Conservation (phyloP, 108 stramenopile genomes). For the Fragilariopsis cylindrus region DNA sequence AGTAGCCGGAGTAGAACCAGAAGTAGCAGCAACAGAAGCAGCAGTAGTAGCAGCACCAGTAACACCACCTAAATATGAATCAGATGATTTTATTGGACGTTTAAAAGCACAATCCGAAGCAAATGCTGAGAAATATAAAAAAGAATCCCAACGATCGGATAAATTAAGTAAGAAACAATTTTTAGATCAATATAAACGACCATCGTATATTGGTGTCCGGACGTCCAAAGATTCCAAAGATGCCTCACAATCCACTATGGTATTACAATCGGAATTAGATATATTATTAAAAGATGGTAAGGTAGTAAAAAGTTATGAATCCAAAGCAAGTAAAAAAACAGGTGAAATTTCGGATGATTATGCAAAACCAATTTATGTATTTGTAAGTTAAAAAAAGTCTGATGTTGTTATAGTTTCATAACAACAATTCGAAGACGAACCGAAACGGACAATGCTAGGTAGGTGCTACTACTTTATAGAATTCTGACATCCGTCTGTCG, state of each 20-base stretch:
- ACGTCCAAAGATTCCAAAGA: background rate
- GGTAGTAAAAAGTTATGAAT: slow-evolving; percentile 3
- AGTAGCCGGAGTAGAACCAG: background rate
- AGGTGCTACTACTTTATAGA: no score
- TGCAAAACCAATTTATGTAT: slow-evolving; percentile 2
- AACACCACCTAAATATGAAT: slow-evolving; percentile 7
- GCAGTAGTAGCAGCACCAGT: background rate
- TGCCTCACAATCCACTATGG: background rate
- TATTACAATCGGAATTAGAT: background rate
- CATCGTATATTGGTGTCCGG: slow-evolving; percentile 14
- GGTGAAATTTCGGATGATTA: slow-evolving; percentile 13
- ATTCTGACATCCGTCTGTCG: no score
- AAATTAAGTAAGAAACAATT: slow-evolving; percentile 15
- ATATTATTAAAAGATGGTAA: background rate
- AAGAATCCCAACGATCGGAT: background rate
- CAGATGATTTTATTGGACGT: background rate
- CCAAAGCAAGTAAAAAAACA: background rate
- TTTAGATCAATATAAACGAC: slow-evolving; percentile 17
- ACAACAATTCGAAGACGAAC: no score
- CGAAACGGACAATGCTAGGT: no score
- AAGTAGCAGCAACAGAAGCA: no score
- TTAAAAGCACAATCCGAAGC: slow-evolving; percentile 14
- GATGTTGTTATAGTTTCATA: no score
- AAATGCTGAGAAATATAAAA: slow-evolving; percentile 12
- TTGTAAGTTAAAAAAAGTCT: slow-evolving; percentile 4